These are phyloP conservation scores for Rubus idaeus DNA, from an alignment of 306 rosid species.

Conservation along the genomic window DNA sequence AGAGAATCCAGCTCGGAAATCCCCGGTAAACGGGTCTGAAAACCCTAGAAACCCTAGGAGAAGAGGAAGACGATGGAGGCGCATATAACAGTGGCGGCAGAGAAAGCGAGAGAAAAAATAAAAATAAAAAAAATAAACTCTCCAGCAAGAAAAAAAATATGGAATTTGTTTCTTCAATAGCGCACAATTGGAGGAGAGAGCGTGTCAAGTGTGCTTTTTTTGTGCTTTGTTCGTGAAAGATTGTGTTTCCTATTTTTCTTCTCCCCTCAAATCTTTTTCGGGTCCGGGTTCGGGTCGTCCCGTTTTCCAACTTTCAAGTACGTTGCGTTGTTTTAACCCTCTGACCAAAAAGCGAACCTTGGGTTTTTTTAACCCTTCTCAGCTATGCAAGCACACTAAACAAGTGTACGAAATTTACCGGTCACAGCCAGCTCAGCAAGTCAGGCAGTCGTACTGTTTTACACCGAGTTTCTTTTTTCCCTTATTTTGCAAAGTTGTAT, in stretches of 20 bases:
- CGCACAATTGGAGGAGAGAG: slow-evolving; percentile 2
- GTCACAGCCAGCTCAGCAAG: background rate
- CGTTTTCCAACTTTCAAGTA: background rate
- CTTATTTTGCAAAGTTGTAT: background rate
- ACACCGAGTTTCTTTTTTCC: background rate
- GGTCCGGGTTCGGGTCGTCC: background rate
- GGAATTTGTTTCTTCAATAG: slow-evolving; percentile 15
- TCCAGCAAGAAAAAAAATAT: slow-evolving; percentile 20
- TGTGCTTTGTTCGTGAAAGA: background rate
- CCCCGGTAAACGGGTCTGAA: slow-evolving; percentile 14
- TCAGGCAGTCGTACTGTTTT: background rate
- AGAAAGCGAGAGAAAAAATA: background rate
- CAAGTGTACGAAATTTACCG: background rate
- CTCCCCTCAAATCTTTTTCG: background rate
- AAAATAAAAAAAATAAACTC: background rate
- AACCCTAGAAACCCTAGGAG: slow-evolving; percentile 53
- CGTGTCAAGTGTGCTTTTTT: background rate
- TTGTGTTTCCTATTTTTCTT: background rate
- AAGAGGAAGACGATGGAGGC: slow-evolving; percentile 46
- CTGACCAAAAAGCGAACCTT: background rate
- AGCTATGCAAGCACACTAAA: background rate
- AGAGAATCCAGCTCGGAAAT: slow-evolving; percentile 68
- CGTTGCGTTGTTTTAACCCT: background rate
- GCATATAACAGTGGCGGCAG: slow-evolving; percentile 63
- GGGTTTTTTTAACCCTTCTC: background rate